Conservation (phyloP, 371 early-diverging fungal genomes). For the Haplosporangium sp. region DNA sequence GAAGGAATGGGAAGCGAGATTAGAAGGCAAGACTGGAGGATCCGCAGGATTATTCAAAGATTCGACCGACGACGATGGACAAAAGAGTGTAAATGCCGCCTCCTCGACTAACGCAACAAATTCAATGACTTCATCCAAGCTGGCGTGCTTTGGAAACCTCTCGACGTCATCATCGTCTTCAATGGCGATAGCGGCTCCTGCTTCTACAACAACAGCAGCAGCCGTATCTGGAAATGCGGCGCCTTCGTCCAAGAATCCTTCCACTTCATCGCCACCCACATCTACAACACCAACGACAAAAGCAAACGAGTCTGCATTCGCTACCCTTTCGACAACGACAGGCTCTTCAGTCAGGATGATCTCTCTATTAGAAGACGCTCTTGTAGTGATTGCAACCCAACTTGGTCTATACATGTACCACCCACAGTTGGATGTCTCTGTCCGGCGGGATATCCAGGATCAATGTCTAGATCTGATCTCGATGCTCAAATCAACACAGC, state of each 20-base stretch:
- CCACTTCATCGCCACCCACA: constrained; percentile 1
- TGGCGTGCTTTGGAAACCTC: constrained; percentile 41
- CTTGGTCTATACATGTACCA: constrained; percentile 49
- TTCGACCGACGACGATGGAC: constrained; percentile 27
- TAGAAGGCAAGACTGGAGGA: constrained; percentile 55
- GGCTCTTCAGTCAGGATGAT: constrained; percentile 51
- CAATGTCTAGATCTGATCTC: constrained; percentile 38
- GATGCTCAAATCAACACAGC: constrained; percentile 33
- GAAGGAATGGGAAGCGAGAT: constrained; percentile 55
- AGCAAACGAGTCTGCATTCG: constrained; percentile 45
- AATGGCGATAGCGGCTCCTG: background rate
- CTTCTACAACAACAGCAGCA: constrained; percentile 9
- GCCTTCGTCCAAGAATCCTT: background rate
- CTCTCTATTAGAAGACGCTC: constrained; percentile 45
- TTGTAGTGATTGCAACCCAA: constrained; percentile 54
- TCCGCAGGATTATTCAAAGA: constrained; percentile 48
- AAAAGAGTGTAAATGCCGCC: constrained; percentile 12
- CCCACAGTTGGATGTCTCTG: constrained; percentile 30
- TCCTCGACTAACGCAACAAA: constrained; percentile 27
- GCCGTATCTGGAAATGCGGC: constrained; percentile 3
- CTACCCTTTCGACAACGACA: constrained; percentile 49
- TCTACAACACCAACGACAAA: background rate
- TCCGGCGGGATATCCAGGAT: constrained; percentile 52
- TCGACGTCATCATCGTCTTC: constrained; percentile 9
- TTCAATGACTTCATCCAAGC: constrained; percentile 31